Evolutionary conservation across 257 asterid species (phyloP).

Genomic region (Solanum paucissectum): DNA sequence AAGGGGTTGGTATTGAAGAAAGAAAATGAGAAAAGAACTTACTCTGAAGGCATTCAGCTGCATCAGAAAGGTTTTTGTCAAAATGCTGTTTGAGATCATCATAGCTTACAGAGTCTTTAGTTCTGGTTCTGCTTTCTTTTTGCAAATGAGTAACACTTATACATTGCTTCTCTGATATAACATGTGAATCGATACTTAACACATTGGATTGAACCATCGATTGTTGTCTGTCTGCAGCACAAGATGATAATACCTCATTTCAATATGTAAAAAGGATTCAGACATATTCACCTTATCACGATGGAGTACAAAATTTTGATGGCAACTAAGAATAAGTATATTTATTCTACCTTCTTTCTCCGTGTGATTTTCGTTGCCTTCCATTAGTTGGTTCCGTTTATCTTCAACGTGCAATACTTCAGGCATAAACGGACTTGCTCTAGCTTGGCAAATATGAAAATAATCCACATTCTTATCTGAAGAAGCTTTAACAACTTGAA

Average conservation of each 20-base stretch:
- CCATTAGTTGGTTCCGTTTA: not conserved
- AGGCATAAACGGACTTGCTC: conserved; percentile 22
- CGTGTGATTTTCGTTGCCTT: not conserved
- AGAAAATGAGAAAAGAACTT: not conserved
- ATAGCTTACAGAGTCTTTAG: not conserved
- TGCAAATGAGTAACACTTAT: not conserved
- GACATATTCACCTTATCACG: not conserved
- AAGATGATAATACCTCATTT: not conserved
- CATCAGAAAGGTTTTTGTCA: not conserved
- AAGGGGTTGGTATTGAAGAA: not conserved
- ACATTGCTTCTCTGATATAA: not conserved
- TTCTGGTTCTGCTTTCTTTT: not conserved
- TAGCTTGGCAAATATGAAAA: not conserved
- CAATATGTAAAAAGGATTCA: not conserved
- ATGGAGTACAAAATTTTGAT: not conserved
- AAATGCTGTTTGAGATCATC: not conserved
- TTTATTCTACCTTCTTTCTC: not conserved
- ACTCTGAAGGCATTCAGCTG: not conserved
- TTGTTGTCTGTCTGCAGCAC: not conserved
- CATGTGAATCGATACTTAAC: not conserved
- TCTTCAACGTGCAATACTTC: conserved; percentile 14
- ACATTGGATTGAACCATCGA: not conserved
- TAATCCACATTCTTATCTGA: conserved; percentile 7
- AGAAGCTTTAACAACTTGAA: conserved; percentile 47
- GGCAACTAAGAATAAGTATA: not conserved